Evolutionary conservation across 1,139 yeast genomes (phyloP).

Genomic region (Meyerozyma elateridarum): DNA sequence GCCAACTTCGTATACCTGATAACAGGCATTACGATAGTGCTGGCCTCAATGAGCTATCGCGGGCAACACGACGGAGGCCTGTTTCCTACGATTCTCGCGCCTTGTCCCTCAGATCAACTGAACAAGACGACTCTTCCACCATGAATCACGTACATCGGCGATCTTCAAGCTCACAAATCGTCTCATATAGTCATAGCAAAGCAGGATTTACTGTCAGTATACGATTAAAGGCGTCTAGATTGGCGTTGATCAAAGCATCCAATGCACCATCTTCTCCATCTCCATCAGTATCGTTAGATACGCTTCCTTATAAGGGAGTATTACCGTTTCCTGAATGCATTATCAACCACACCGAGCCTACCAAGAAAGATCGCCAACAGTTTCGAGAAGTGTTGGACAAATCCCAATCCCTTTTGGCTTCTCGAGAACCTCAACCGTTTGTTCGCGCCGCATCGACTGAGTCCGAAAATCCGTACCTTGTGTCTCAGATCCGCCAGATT

Average conservation of each 20-base stretch:
- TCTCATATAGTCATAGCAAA: too few species aligned
- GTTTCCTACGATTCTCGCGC: too few species aligned
- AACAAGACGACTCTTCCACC: too few species aligned
- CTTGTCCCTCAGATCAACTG: too few species aligned
- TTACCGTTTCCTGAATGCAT: conserved; percentile 55
- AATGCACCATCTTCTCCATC: not conserved
- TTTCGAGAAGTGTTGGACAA: conserved; percentile 33
- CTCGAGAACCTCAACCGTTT: conserved; percentile 4
- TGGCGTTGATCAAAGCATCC: too few species aligned
- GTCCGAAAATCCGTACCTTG: conserved; percentile 9
- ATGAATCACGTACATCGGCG: too few species aligned
- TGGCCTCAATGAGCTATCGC: too few species aligned
- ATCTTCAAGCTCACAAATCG: too few species aligned
- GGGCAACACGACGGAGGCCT: too few species aligned
- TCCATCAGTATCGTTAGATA: conserved; percentile 1
- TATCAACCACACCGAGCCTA: conserved; percentile 60
- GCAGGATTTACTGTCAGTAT: too few species aligned
- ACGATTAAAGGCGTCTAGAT: too few species aligned
- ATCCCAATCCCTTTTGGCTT: conserved; percentile 21
- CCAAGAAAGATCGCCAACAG: conserved; percentile 40
- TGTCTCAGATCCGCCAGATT: conserved; percentile 44
- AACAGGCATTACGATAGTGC: conserved; percentile 2
- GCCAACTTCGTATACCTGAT: conserved; percentile 2
- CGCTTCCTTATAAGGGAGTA: conserved; percentile 62
- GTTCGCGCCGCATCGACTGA: conserved; percentile 4